Evolutionary conservation across 2,329 filamentous ascomycete species (phyloP), one percentile per base, ranked within the genome.

Genomic region (Gnomoniopsis sp.): DNA sequence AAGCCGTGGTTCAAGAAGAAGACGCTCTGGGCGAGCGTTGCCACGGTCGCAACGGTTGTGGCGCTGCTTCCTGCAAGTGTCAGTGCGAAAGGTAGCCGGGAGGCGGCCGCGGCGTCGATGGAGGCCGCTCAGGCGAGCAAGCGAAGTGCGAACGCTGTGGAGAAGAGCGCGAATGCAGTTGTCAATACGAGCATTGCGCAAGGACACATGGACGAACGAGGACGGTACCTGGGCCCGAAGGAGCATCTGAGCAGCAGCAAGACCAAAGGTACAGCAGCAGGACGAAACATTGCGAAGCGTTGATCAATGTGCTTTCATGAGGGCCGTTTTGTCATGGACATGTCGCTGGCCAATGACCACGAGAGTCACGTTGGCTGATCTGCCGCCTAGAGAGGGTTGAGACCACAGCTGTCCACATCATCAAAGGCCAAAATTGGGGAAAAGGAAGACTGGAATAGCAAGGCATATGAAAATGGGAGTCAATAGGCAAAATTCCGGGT

Each of bases 1-100:
- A 57, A 57, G 55, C 49, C 55, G 10, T 57, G 55, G 55, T 57
- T 57, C 41, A 57, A 57, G 41, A 57, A 57, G 17, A 57, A 57
- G 55, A 57, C 55, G 3, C 30, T 57, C 2, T 57, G 55, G 55
- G 30, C 55, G 30, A 53, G 55, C 49, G 55, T 57, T 12, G 55
- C 55, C 17, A 57, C 49, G 4, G 46, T 57, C 47, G 55, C 55
- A 19, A 57, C 55, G 2, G 55, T 57, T 17, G 43, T 53, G 23
- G 55, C 55, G 38, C 49, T 57, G 3, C 17, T 57, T 4, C 55
- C 55, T 12, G 55, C 55, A 14, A 52, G 48, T 3, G 55, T 57
- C 11, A 51, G 47, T 6, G 55, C 55, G 17, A 57, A 41, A n/a
- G 55, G 48, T 19, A 57, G 55, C 33, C 55, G 51, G 38, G 55